Percentiles rank a stretch among this genome's conserved stretches.
Evolutionary conservation across 2,329 filamentous ascomycete genomes (phyloP).

Genomic region (Aspergillus texensis): DNA sequence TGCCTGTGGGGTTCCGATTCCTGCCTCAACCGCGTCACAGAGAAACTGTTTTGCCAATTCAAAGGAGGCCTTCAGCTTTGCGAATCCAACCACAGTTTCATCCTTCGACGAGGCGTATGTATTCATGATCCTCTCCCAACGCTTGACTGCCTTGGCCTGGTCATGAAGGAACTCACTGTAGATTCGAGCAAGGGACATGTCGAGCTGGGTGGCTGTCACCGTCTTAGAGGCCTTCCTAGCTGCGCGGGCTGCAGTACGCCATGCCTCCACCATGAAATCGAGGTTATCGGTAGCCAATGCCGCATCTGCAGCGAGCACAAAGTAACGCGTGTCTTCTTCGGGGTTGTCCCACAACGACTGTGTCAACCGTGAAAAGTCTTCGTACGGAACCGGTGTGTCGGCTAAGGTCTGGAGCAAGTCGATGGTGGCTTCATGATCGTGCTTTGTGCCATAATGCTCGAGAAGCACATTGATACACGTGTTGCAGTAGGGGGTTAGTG

Average conservation of each 20-base stretch:
- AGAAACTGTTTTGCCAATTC: slow-evolving; percentile 7
- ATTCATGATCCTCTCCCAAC: slow-evolving; percentile 15
- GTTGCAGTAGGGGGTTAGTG: neutral
- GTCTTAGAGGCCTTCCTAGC: slow-evolving; percentile 10
- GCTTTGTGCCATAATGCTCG: neutral
- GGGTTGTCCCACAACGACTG: neutral
- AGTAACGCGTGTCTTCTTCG: neutral
- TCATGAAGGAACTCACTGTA: slow-evolving; percentile 14
- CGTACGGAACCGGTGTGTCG: neutral
- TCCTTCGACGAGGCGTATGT: slow-evolving; percentile 8
- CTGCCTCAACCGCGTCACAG: slow-evolving; percentile 7
- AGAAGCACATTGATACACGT: slow-evolving; percentile 6
- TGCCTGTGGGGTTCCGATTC: slow-evolving; percentile 4
- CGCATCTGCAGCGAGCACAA: neutral
- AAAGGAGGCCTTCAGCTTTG: slow-evolving; percentile 5
- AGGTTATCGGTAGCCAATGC: slow-evolving; percentile 2
- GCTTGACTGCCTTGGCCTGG: slow-evolving; percentile 7
- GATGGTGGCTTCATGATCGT: slow-evolving; percentile 1
- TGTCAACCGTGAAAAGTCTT: slow-evolving; percentile 4
- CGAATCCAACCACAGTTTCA: slow-evolving; percentile 1
- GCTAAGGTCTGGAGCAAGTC: slow-evolving; percentile 1
- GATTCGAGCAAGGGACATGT: slow-evolving; percentile 11
- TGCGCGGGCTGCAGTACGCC: neutral
- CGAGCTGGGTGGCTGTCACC: slow-evolving; percentile 7
- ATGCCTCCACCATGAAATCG: slow-evolving; percentile 6